Percentiles rank a stretch among this genome's conserved stretches.
These are phyloP conservation scores for Eutypella sp. DNA, from an alignment of 2,329 filamentous ascomycete species.

Conservation along the genomic window DNA sequence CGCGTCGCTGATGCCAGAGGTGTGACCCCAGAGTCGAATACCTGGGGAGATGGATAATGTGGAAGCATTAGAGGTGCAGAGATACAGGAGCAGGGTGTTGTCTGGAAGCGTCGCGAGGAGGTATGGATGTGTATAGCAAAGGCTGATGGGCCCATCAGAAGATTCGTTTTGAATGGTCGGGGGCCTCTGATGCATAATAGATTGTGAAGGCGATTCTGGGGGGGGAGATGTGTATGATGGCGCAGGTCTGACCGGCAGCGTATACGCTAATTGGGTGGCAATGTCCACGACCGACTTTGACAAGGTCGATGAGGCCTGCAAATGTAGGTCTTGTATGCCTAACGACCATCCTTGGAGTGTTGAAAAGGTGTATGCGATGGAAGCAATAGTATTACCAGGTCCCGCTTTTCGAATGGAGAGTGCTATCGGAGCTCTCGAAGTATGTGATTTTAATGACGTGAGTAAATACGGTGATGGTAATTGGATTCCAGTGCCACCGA, in stretches of 20 bases:
- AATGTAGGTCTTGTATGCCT: constrained; percentile 82
- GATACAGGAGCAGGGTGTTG: constrained; percentile 79
- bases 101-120: constrained; percentile 78
- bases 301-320: constrained; percentile 35
- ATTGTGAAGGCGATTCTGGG: constrained; percentile 21
- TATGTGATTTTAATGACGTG: constrained; percentile 76
- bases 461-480: constrained; percentile 53
- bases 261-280: constrained; percentile 37
- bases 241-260: constrained; percentile 24
- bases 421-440: constrained; percentile 70
- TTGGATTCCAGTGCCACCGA: background rate
- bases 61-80: constrained; percentile 68
- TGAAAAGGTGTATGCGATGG: constrained; percentile 80
- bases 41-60: constrained; percentile 66
- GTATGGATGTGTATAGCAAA: constrained; percentile 77
- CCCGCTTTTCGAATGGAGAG: constrained; percentile 69
- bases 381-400: constrained; percentile 62
- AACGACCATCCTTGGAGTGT: constrained; percentile 80
- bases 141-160: constrained; percentile 49
- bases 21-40: constrained; percentile 83
- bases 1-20: constrained; percentile 79
- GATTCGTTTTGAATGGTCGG: constrained; percentile 5
- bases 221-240: constrained; percentile 12
- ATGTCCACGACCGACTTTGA: constrained; percentile 26
- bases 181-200: background rate